A percentile compares a stretch with the other conserved stretches of the same genome.
These are phyloP conservation scores for Vickermania spadyakhi DNA, from an alignment of 208 protist genomes.

Conservation along the genomic window DNA sequence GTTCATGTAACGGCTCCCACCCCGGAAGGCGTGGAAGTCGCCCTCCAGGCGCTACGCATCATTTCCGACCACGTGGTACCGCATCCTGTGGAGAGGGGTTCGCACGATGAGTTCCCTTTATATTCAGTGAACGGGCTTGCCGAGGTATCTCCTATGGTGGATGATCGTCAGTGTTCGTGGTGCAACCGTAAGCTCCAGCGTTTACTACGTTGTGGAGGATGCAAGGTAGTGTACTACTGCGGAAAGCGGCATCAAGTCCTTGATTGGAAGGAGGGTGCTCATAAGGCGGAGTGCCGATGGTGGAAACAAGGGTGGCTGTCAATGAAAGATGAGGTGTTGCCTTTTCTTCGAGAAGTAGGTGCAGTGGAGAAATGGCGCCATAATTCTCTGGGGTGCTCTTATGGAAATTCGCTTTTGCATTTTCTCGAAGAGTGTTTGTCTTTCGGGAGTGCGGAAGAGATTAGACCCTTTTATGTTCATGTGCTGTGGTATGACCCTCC, in stretches of 20 bases:
- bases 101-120: not conserved
- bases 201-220: slow-evolving; percentile 60
- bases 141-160: not conserved
- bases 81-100: not conserved
- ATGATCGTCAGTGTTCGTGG: slow-evolving; percentile 36
- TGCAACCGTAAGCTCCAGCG: slow-evolving; percentile 47
- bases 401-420: not conserved
- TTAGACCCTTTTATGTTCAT: not conserved
- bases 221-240: slow-evolving; percentile 69
- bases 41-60: slow-evolving; percentile 24
- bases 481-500: not conserved
- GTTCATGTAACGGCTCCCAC: slow-evolving; percentile 23
- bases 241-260: slow-evolving; percentile 57
- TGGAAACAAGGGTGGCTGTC: slow-evolving; percentile 36
- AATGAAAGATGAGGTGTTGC: slow-evolving; percentile 27
- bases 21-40: slow-evolving; percentile 23
- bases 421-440: not conserved
- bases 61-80: slow-evolving; percentile 25
- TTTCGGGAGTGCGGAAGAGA: not conserved
- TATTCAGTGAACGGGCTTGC: not conserved
- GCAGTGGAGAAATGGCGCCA: not conserved
- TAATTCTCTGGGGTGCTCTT: not conserved
- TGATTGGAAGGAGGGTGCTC: slow-evolving; percentile 52
- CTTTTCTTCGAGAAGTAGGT: not conserved
- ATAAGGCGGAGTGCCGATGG: slow-evolving; percentile 44